A percentile compares a stretch with the other conserved stretches of the same genome.
Evolutionary conservation across 2,329 filamentous ascomycete species (phyloP).

Genomic region (Hypoxylon sp.): DNA sequence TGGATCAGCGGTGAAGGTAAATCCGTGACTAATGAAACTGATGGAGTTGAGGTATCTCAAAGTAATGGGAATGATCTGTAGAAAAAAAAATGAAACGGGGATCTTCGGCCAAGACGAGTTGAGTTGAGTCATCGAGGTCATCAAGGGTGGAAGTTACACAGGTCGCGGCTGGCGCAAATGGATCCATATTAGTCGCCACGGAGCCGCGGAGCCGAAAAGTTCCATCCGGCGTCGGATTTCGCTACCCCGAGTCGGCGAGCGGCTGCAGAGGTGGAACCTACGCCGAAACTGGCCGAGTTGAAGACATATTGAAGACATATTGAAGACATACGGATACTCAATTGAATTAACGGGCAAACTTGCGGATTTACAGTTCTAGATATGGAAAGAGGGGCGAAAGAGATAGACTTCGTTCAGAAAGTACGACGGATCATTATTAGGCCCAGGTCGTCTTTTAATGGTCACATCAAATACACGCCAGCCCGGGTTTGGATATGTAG

Average conservation of each 20-base stretch:
- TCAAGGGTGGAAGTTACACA: slow-evolving; percentile 13
- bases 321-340: background rate
- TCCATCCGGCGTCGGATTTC: slow-evolving; percentile 36
- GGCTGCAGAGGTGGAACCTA: slow-evolving; percentile 11
- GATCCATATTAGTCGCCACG: slow-evolving; percentile 26
- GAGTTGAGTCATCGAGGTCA: slow-evolving; percentile 21
- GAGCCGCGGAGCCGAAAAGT: slow-evolving; percentile 25
- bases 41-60: background rate
- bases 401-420: background rate
- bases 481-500: background rate
- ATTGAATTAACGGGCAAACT: background rate
- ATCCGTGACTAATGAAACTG: slow-evolving; percentile 28
- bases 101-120: slow-evolving; percentile 11
- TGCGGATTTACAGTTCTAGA: background rate
- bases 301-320: background rate
- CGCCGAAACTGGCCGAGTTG: slow-evolving; percentile 28
- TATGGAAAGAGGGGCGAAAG: background rate
- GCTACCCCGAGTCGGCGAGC: slow-evolving; percentile 35
- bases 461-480: background rate
- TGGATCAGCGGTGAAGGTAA: slow-evolving; percentile 10
- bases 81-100: slow-evolving; percentile 26
- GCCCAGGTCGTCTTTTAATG: background rate
- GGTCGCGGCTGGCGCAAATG: slow-evolving; percentile 9
- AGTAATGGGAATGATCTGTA: slow-evolving; percentile 15
- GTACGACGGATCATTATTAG: background rate